phyloP scores from a whole-genome alignment of 768 basidiomycete genomes.

The Filobasidium floriforme region DNA sequence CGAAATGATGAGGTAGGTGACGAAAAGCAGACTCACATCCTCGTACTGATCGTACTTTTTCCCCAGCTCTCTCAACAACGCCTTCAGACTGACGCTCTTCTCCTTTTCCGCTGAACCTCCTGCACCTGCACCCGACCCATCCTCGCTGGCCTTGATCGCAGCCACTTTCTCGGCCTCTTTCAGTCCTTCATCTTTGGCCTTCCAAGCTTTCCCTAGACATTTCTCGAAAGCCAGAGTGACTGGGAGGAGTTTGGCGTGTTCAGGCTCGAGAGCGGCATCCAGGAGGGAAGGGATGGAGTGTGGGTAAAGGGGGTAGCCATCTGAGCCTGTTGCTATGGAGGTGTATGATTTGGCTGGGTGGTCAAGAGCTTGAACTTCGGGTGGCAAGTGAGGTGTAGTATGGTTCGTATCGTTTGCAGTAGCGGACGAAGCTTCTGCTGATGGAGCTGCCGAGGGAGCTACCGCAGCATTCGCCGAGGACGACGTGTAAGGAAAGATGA shows the following conservation, averaged over 20 bases:
- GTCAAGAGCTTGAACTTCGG: neutral
- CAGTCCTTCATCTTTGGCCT: constrained; percentile 36
- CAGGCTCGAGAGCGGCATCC: constrained; percentile 37
- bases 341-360: constrained; percentile 14
- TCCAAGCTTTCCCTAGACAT: constrained; percentile 37
- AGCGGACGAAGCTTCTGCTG: neutral
- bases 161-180: neutral
- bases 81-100: constrained; percentile 31
- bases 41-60: constrained; percentile 88
- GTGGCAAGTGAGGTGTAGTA: neutral
- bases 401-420: too few species aligned
- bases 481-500: constrained; percentile 12
- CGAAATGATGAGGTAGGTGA: neutral
- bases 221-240: constrained; percentile 39
- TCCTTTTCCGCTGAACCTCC: neutral
- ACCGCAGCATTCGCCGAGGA: neutral
- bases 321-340: constrained; percentile 11
- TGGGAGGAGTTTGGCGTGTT: constrained; percentile 35
- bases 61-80: constrained; percentile 60
- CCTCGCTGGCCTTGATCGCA: neutral
- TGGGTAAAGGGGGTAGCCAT: constrained; percentile 18
- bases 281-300: constrained; percentile 35
- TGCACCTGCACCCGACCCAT: too few species aligned
- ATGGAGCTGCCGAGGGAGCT: neutral
- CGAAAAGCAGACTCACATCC: constrained; percentile 48